Conservation (phyloP, 2,329 filamentous ascomycete genomes). For the Plenodomus lindquistii region DNA sequence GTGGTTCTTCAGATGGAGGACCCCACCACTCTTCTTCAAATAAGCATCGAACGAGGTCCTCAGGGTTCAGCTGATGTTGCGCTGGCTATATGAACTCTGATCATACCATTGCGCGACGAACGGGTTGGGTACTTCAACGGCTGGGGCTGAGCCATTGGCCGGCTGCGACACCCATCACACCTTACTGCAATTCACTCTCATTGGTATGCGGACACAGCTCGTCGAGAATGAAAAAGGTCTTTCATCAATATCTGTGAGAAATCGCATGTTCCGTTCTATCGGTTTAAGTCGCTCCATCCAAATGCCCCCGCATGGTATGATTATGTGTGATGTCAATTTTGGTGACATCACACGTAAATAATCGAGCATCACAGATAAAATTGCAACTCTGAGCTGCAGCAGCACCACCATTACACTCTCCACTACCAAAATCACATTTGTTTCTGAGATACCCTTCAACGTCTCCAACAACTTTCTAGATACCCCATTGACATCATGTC, state of each 20-base stretch:
- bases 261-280: not conserved
- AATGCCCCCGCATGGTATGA: conserved; percentile 11
- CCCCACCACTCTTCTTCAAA: no score
- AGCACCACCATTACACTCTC: not conserved
- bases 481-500: conserved; percentile 52
- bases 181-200: no score
- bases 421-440: not conserved
- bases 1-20: not conserved
- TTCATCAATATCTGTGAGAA: not conserved
- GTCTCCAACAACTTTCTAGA: not conserved
- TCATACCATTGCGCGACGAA: conserved; percentile 3
- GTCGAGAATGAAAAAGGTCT: not conserved
- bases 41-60: not conserved
- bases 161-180: not conserved
- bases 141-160: conserved; percentile 11
- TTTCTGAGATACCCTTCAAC: not conserved
- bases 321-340: conserved; percentile 26
- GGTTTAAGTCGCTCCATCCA: conserved; percentile 17
- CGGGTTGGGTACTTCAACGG: not conserved
- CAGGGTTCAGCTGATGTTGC: not conserved
- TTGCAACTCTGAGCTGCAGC: conserved; percentile 1
- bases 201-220: not conserved
- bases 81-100: not conserved
- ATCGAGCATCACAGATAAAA: conserved; percentile 19
- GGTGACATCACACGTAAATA: conserved; percentile 8